These are phyloP conservation scores for Saccharum officinarum DNA, from an alignment of 176 grass and related monocot species.

Conservation along the genomic window DNA sequence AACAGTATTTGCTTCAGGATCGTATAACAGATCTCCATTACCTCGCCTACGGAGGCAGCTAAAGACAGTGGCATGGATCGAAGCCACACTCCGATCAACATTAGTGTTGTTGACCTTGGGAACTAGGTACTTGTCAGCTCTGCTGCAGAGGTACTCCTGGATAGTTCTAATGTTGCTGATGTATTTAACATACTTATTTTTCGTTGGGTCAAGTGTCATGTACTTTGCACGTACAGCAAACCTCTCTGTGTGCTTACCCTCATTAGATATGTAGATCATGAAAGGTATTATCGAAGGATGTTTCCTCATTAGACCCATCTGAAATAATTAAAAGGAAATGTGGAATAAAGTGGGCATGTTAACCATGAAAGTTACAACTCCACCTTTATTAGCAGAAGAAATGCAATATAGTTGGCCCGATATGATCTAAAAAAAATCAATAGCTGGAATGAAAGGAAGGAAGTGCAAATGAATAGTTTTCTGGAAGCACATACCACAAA, in stretches of 20 bases:
- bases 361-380: not conserved
- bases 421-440: not conserved
- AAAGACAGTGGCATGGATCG: constrained; percentile 90
- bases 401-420: not conserved
- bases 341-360: not conserved
- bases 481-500: constrained; percentile 74
- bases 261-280: constrained; percentile 89
- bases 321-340: constrained; percentile 37
- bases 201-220: constrained; percentile 47
- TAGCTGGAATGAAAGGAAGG: not conserved
- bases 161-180: constrained; percentile 84
- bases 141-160: constrained; percentile 87
- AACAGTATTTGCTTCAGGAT: constrained; percentile 67
- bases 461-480: not conserved
- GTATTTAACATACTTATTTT: too few species aligned
- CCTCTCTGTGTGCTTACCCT: constrained; percentile 85
- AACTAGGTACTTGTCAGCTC: constrained; percentile 84
- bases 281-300: constrained; percentile 95
- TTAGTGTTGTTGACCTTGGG: constrained; percentile 96
- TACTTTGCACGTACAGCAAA: constrained; percentile 98
- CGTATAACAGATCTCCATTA: constrained; percentile 62
- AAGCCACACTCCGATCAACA: constrained; percentile 85
- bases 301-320: constrained; percentile 97
- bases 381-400: not conserved
- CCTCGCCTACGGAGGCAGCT: constrained; percentile 67